phyloP scores from a whole-genome alignment of 768 basidiomycete genomes.

The Panaeolus cyanescens region DNA sequence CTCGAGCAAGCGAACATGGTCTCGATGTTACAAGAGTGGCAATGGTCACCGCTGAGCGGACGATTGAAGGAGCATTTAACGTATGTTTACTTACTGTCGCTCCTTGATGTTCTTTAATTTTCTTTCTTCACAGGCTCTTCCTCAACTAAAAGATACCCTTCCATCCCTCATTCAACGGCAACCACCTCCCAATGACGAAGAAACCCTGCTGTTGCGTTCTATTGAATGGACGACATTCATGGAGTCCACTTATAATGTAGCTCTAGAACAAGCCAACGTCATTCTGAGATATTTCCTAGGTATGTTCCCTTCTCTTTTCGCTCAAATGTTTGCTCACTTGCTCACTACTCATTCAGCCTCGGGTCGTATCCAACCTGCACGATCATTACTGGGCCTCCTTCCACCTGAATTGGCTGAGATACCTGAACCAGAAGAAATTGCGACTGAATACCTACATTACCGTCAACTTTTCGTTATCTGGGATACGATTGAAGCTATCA shows the following conservation, averaged over 20 bases:
- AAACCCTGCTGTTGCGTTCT: conserved; percentile 74
- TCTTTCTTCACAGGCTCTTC: conserved; percentile 44
- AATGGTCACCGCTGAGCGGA: conserved; percentile 74
- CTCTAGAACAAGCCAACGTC: conserved; percentile 85
- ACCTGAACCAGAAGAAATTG: conserved; percentile 67
- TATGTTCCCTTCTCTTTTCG: conserved; percentile 34
- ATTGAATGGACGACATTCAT: conserved; percentile 93
- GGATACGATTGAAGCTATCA: conserved; percentile 63
- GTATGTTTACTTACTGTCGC: conserved; percentile 31
- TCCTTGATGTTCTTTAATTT: conserved; percentile 4
- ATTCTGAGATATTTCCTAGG: conserved; percentile 90
- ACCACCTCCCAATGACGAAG: conserved; percentile 54
- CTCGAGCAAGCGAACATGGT: conserved; percentile 80
- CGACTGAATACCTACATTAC: conserved; percentile 79
- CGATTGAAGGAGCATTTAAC: conserved; percentile 70
- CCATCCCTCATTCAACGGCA: conserved; percentile 64
- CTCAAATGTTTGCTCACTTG: not conserved
- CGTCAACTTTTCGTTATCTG: conserved; percentile 78
- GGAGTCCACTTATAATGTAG: conserved; percentile 71
- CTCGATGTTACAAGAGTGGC: conserved; percentile 84
- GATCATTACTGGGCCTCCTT: conserved; percentile 55
- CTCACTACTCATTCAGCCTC: conserved; percentile 44
- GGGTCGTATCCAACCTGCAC: conserved; percentile 75
- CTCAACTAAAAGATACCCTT: conserved; percentile 53
- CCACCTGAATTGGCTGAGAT: conserved; percentile 65